These are phyloP conservation scores for Rubroboletus pulcherrimus DNA, from an alignment of 768 basidiomycete species.

Conservation along the genomic window DNA sequence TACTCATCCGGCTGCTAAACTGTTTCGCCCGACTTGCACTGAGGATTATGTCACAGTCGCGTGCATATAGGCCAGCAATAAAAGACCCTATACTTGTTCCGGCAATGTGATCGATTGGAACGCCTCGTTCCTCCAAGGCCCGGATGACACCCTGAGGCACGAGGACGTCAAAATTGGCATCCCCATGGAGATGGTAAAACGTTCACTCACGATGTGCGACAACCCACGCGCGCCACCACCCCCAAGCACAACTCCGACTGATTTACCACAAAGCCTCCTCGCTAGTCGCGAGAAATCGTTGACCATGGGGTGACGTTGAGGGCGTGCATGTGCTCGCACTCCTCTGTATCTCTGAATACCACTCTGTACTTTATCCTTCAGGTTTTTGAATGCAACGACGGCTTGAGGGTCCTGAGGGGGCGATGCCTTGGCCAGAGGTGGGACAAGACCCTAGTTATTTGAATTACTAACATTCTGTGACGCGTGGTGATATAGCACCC, in stretches of 20 bases:
- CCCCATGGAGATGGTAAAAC: conserved; percentile 5
- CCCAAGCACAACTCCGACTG: conserved; percentile 90
- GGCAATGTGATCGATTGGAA: conserved; percentile 92
- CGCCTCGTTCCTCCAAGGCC: conserved; percentile 85
- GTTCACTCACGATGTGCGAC: conserved; percentile 56
- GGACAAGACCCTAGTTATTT: conserved; percentile 61
- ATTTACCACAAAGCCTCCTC: conserved; percentile 85
- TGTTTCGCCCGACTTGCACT: conserved; percentile 84
- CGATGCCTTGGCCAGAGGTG: conserved; percentile 57
- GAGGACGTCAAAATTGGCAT: conserved; percentile 4
- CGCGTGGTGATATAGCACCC: conserved; percentile 19
- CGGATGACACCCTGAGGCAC: conserved; percentile 76
- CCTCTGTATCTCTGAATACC: conserved; percentile 87
- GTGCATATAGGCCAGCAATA: conserved; percentile 91
- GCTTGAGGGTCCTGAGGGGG: conserved; percentile 82
- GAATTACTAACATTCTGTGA: conserved; percentile 1
- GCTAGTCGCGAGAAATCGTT: conserved; percentile 94
- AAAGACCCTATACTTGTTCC: conserved; percentile 94
- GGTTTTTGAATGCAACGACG: conserved; percentile 80
- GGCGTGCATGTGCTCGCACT: conserved; percentile 53
- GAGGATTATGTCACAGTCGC: conserved; percentile 88
- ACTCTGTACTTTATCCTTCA: conserved; percentile 90
- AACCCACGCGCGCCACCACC: conserved; percentile 97
- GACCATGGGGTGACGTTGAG: conserved; percentile 73
- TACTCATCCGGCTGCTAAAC: conserved; percentile 88